These are phyloP conservation scores for Spiromastix sp. DNA, from an alignment of 2,329 filamentous ascomycete species.

Conservation along the genomic window DNA sequence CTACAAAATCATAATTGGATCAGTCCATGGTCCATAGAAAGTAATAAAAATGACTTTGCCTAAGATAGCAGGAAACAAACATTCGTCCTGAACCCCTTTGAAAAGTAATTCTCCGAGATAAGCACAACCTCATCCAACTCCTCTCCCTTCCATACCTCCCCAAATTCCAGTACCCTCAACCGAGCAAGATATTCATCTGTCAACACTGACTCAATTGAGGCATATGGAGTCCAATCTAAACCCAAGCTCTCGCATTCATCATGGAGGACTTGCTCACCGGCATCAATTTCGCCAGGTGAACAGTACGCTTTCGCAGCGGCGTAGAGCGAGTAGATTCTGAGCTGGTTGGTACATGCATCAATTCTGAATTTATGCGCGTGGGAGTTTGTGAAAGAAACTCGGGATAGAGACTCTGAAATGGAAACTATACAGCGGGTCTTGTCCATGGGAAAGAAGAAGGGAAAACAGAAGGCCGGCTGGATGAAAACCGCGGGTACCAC, in stretches of 20 bases:
- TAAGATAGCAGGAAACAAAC: constrained; percentile 15
- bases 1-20: constrained; percentile 10
- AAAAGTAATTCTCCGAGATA: constrained; percentile 22
- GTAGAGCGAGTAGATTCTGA: constrained; percentile 26
- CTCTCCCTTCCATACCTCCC: constrained; percentile 16
- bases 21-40: background rate
- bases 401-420: constrained; percentile 22
- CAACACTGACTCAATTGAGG: constrained; percentile 14
- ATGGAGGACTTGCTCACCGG: constrained; percentile 16
- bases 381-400: constrained; percentile 20
- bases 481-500: too few species aligned
- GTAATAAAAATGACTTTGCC: background rate
- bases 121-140: constrained; percentile 19
- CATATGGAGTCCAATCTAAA: constrained; percentile 17
- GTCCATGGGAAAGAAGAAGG: background rate
- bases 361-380: constrained; percentile 16
- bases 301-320: constrained; percentile 26
- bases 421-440: constrained; percentile 9
- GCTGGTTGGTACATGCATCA: constrained; percentile 22
- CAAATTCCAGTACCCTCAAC: constrained; percentile 24
- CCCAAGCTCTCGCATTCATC: constrained; percentile 18
- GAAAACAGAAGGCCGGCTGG: background rate
- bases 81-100: constrained; percentile 21
- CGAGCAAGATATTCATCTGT: constrained; percentile 22
- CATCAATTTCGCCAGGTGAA: constrained; percentile 13